Conservation (phyloP, 106 monocot genomes). For the Dendrobium chrysotoxum region DNA sequence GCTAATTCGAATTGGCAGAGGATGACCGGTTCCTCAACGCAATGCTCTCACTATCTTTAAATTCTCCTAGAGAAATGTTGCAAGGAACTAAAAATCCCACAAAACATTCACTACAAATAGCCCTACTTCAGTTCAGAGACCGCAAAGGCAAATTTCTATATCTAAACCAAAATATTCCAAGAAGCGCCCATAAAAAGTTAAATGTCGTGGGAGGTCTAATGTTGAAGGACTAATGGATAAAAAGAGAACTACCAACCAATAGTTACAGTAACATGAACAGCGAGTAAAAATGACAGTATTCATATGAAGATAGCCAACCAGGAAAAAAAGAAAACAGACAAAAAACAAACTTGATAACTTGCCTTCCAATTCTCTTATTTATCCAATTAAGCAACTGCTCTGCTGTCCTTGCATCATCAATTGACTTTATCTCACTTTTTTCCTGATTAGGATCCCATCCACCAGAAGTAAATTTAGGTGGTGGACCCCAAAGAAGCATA, state of each 20-base stretch:
- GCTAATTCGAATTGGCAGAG: background rate
- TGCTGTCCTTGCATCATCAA: conserved; percentile 85
- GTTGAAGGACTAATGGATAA: background rate
- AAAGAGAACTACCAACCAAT: background rate
- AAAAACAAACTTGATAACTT: conserved; percentile 9
- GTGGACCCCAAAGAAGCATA: conserved; percentile 77
- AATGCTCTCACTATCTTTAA: background rate
- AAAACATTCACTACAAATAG: background rate
- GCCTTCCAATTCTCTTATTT: conserved; percentile 79
- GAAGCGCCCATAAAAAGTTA: background rate
- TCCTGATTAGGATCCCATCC: conserved; percentile 63
- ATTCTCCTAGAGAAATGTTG: background rate
- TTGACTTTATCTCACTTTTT: conserved; percentile 49
- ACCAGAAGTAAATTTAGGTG: conserved; percentile 48
- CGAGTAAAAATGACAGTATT: background rate
- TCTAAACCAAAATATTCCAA: background rate
- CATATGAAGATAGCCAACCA: background rate
- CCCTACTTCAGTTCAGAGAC: background rate
- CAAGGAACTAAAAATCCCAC: background rate
- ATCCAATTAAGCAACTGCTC: conserved; percentile 80
- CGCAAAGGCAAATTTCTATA: background rate
- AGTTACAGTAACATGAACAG: background rate
- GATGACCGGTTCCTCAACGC: background rate
- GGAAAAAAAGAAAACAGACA: background rate
- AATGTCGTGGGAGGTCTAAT: background rate